phyloP scores from a whole-genome alignment of 805 yeast species.

The Metschnikowia gruessii region DNA sequence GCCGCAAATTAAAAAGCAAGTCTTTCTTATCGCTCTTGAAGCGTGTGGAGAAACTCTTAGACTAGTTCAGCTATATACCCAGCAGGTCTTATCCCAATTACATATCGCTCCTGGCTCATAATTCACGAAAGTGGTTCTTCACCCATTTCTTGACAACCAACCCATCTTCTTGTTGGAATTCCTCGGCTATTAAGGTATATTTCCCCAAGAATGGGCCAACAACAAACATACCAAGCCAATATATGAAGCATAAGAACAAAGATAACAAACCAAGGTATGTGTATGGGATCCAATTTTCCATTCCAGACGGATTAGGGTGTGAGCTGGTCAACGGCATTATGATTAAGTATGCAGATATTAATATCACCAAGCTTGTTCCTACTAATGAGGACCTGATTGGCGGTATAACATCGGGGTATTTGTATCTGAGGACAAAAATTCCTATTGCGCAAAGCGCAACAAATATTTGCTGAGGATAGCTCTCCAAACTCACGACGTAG shows the following conservation, averaged over 20 bases:
- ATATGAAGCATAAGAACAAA: slow-evolving; percentile 43
- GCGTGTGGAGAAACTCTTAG: slow-evolving; percentile 15
- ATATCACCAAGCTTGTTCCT: slow-evolving; percentile 47
- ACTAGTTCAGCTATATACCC: not conserved
- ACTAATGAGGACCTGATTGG: slow-evolving; percentile 49
- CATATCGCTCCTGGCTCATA: not conserved
- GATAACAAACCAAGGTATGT: slow-evolving; percentile 45
- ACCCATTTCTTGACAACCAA: slow-evolving; percentile 56
- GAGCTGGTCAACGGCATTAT: slow-evolving; percentile 47
- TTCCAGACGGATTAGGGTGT: slow-evolving; percentile 40
- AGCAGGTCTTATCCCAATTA: too few relatives aligned
- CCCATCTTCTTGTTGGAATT: slow-evolving; percentile 52
- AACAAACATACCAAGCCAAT: slow-evolving; percentile 55
- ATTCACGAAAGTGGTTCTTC: slow-evolving; percentile 24
- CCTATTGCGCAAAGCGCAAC: slow-evolving; percentile 55
- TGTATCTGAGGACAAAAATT: slow-evolving; percentile 48
- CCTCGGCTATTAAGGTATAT: slow-evolving; percentile 45
- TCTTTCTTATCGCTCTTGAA: slow-evolving; percentile 13
- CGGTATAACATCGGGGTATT: slow-evolving; percentile 48
- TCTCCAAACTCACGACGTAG: slow-evolving; percentile 50
- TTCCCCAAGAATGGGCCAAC: slow-evolving; percentile 45
- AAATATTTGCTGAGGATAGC: slow-evolving; percentile 51
- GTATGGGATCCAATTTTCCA: slow-evolving; percentile 47
- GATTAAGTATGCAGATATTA: slow-evolving; percentile 47
- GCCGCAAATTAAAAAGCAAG: slow-evolving; percentile 14